Percentiles rank a stretch among this genome's conserved stretches.
Conservation (phyloP, 2,329 filamentous ascomycete genomes). For the Daldinia sp. region DNA sequence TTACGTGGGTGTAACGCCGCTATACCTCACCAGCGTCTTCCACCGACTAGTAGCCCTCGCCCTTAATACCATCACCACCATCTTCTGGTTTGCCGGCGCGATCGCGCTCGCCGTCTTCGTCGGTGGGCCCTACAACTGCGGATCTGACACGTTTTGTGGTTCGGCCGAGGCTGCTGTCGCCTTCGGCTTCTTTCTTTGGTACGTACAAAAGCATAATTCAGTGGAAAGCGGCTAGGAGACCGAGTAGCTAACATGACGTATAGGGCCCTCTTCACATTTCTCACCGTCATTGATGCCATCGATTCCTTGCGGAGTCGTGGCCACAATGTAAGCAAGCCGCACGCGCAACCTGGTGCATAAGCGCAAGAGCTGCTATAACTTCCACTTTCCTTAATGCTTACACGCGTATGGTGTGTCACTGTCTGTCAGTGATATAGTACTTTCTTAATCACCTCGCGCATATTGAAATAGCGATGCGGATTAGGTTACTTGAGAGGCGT, state of each 20-base stretch:
- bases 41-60: slow-evolving; percentile 74
- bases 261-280: slow-evolving; percentile 63
- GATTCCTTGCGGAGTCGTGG: slow-evolving; percentile 59
- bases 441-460: not conserved
- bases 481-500: not conserved
- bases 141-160: slow-evolving; percentile 66
- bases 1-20: slow-evolving; percentile 77
- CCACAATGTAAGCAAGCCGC: slow-evolving; percentile 48
- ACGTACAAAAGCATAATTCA: slow-evolving; percentile 14
- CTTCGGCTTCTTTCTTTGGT: slow-evolving; percentile 75
- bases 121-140: slow-evolving; percentile 66
- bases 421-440: not conserved
- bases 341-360: slow-evolving; percentile 48
- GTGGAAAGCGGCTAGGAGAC: not conserved
- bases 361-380: not conserved
- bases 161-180: slow-evolving; percentile 72
- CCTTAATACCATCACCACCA: slow-evolving; percentile 77
- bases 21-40: slow-evolving; percentile 70
- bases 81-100: slow-evolving; percentile 92
- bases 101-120: slow-evolving; percentile 79
- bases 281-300: slow-evolving; percentile 62
- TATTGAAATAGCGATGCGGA: not conserved
- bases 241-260: slow-evolving; percentile 1
- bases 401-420: not conserved
- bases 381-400: not conserved